A percentile compares a stretch with the other conserved stretches of the same genome.
These are phyloP conservation scores for Filobasidium uniguttulatum DNA, from an alignment of 1,284 basidiomycete species.

Conservation along the genomic window DNA sequence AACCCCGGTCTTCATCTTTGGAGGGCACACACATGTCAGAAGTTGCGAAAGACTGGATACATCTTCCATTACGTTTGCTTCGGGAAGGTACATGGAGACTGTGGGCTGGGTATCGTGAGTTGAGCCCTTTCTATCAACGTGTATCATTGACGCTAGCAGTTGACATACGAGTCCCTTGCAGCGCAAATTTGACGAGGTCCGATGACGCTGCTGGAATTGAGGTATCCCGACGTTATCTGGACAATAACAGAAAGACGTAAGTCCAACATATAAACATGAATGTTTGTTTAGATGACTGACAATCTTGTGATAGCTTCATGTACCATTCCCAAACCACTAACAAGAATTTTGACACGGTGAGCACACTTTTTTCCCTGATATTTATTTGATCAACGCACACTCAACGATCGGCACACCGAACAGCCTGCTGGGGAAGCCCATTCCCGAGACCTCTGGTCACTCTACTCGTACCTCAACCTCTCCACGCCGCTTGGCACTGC, in stretches of 20 bases:
- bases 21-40: slow-evolving; percentile 63
- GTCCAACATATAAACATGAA: too few relatives aligned
- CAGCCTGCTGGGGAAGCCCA: slow-evolving; percentile 28
- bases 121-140: neutral
- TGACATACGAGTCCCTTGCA: slow-evolving; percentile 1
- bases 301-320: too few relatives aligned
- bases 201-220: slow-evolving; percentile 25
- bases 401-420: too few relatives aligned
- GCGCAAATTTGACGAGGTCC: slow-evolving; percentile 22
- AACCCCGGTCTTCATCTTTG: slow-evolving; percentile 66
- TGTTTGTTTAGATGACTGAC: too few relatives aligned
- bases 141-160: neutral
- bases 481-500: slow-evolving; percentile 48
- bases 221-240: slow-evolving; percentile 38
- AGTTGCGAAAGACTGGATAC: slow-evolving; percentile 49
- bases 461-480: slow-evolving; percentile 26
- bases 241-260: slow-evolving; percentile 38
- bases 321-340: slow-evolving; percentile 25
- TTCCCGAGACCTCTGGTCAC: slow-evolving; percentile 19
- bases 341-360: slow-evolving; percentile 28
- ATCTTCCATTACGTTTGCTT: slow-evolving; percentile 45
- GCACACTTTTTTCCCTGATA: neutral
- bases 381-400: neutral
- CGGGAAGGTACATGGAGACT: slow-evolving; percentile 77
- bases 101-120: slow-evolving; percentile 45